These are phyloP conservation scores for Calvatia gigantea DNA, from an alignment of 768 basidiomycete genomes.

Conservation along the genomic window DNA sequence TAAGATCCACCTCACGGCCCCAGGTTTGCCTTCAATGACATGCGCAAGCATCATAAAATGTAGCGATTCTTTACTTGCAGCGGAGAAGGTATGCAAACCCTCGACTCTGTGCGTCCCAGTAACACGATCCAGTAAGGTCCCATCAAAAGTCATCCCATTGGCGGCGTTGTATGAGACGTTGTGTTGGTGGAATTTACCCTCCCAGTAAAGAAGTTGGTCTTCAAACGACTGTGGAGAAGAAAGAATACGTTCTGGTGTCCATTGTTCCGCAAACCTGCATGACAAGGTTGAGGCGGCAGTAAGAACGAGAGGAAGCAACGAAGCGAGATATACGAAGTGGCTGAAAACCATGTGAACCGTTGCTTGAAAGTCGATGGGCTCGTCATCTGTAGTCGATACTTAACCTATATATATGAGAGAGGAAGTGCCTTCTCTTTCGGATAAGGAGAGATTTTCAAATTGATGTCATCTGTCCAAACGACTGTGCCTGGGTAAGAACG, in stretches of 20 bases:
- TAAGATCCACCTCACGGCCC: slow-evolving; percentile 20
- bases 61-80: slow-evolving; percentile 22
- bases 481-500: too few species aligned
- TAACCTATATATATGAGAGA: not conserved
- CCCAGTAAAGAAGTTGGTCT: slow-evolving; percentile 19
- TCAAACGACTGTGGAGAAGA: slow-evolving; percentile 14
- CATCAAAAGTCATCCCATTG: slow-evolving; percentile 24
- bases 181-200: slow-evolving; percentile 22
- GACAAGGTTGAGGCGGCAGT: not conserved
- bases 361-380: not conserved
- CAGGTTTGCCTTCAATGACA: slow-evolving; percentile 17
- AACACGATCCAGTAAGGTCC: slow-evolving; percentile 17
- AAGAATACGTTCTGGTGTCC: slow-evolving; percentile 3
- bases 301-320: not conserved
- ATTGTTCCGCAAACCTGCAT: slow-evolving; percentile 8
- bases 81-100: slow-evolving; percentile 21
- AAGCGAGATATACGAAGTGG: not conserved
- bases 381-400: not conserved
- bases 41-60: slow-evolving; percentile 22
- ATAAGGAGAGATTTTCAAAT: too few species aligned
- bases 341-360: not conserved
- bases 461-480: too few species aligned
- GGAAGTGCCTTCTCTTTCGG: too few species aligned
- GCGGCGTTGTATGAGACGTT: slow-evolving; percentile 22
- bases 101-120: slow-evolving; percentile 18